Conservation (phyloP, 2,329 filamentous ascomycete species). For the Talaromyces sp. region DNA sequence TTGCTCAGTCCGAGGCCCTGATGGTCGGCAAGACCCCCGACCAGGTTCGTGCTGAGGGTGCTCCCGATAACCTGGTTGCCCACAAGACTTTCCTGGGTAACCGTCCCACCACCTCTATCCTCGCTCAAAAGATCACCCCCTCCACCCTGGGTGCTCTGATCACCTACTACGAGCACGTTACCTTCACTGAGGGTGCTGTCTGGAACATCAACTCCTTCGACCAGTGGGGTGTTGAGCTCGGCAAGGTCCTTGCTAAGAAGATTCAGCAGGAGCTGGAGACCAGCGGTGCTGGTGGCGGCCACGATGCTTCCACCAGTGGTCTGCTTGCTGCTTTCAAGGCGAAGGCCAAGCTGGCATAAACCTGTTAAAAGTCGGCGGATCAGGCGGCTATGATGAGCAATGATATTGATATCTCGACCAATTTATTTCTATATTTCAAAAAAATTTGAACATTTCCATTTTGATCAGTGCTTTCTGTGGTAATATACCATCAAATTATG, state of each 20-base stretch:
- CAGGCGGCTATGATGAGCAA: conserved; percentile 27
- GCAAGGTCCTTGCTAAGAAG: conserved; percentile 94
- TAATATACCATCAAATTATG: too few species aligned
- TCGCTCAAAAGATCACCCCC: conserved; percentile 91
- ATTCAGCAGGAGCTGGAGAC: conserved; percentile 81
- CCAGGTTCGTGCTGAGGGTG: conserved; percentile 52
- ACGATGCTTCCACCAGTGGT: conserved; percentile 86
- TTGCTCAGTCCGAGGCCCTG: conserved; percentile 53
- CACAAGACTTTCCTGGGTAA: conserved; percentile 99
- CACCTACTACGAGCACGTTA: conserved; percentile 98
- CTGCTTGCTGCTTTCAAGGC: conserved; percentile 93
- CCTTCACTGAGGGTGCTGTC: conserved; percentile 94
- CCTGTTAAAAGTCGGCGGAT: conserved; percentile 7
- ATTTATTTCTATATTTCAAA: background rate
- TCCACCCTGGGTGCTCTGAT: conserved; percentile 92
- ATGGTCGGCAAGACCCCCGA: conserved; percentile 58
- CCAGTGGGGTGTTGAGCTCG: conserved; percentile 98
- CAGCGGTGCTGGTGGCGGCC: conserved; percentile 68
- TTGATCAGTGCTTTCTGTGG: background rate
- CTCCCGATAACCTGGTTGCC: conserved; percentile 66
- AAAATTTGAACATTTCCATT: conserved; percentile 9
- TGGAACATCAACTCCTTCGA: conserved; percentile 99
- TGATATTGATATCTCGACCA: conserved; percentile 10
- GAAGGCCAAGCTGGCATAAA: conserved; percentile 56
- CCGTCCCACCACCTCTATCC: conserved; percentile 91